Base-by-base conservation (phyloP, 108 stramenopile genomes). In the Cyclotella atomus region DNA sequence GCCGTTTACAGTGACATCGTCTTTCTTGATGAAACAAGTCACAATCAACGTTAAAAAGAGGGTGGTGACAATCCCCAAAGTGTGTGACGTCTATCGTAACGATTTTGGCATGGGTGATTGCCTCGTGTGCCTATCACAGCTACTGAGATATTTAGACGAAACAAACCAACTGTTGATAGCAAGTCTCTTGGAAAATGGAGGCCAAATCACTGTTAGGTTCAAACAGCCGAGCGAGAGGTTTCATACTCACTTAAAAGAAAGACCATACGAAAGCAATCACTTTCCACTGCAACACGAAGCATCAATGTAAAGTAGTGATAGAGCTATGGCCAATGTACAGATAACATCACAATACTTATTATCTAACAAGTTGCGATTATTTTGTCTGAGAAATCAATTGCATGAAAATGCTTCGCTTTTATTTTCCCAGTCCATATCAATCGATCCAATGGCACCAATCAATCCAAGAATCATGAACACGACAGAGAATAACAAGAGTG, bases 61-160 rank as follows among this genome's bases (percentile, higher is more conserved):
- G 27, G 60, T 70, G 3, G 77, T 95, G 0, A 66, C 89, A 2
- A 44, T 96, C 17, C 95, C 95, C 19, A 91, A 93, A 73, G 87
- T 94, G 1, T 91, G 90, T 49, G 92, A 94, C 50, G 82, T 93
- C n/a, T 94, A 88, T 73, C 77, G 86, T 23, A 75, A 81, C 70
- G 93, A 96, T 62, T 96, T 93, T 80, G 90, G 88, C 27, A 75
- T 70, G 44, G 89, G 85, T 17, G 86, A 88, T 66, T 70, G 70
- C 15, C 36, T 75, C 33, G 60, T 65, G 19, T 84, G 80, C 50
- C 82, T 95, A 21, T 80, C 77, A 2, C 83, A 73, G 52, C 83
- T 87, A 44, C 27, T 92, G 27, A 59, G 47, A 7, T 89, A 84
- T 57, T 63, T 96, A 41, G 90, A 89, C 45, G 82, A 78, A 41